phyloP scores from a whole-genome alignment of 805 yeast genomes.

The Zygotorulaspora chibaensis region DNA sequence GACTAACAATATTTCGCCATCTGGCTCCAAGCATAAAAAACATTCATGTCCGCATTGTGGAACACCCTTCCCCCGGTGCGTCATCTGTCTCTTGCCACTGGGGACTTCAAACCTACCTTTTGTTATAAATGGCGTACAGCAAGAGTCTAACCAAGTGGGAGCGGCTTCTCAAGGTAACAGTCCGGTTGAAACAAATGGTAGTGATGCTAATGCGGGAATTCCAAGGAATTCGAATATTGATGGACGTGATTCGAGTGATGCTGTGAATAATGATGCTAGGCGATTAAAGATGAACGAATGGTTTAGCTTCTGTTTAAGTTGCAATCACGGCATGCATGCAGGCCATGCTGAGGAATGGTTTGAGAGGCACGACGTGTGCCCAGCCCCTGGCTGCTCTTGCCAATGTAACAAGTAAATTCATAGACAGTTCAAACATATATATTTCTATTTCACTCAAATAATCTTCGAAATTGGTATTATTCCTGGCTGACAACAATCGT shows the following conservation, averaged over 20 bases:
- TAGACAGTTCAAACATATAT: not conserved
- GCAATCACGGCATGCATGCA: conserved; percentile 93
- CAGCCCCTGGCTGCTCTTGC: conserved; percentile 91
- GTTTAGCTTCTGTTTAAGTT: conserved; percentile 87
- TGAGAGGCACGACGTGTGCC: conserved; percentile 78
- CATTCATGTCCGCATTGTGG: conserved; percentile 79
- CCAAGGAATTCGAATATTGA: conserved; percentile 2
- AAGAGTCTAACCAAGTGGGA: not conserved
- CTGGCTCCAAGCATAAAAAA: conserved; percentile 19
- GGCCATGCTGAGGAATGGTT: conserved; percentile 98
- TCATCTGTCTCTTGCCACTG: conserved; percentile 75
- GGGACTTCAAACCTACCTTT: conserved; percentile 47
- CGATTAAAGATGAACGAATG: conserved; percentile 55
- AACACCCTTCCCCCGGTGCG: conserved; percentile 81
- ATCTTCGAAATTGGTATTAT: not conserved
- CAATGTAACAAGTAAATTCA: conserved; percentile 67
- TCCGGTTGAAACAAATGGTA: not conserved
- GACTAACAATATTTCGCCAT: conserved; percentile 10
- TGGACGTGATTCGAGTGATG: not conserved
- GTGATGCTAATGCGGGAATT: not conserved
- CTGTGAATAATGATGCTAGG: conserved; percentile 12
- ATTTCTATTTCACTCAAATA: not conserved
- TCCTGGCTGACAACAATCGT: not conserved
- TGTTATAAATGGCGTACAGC: conserved; percentile 28
- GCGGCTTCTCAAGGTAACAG: not conserved